Conservation (phyloP, 345 rosid genomes). For the Hibiscus trionum region DNA sequence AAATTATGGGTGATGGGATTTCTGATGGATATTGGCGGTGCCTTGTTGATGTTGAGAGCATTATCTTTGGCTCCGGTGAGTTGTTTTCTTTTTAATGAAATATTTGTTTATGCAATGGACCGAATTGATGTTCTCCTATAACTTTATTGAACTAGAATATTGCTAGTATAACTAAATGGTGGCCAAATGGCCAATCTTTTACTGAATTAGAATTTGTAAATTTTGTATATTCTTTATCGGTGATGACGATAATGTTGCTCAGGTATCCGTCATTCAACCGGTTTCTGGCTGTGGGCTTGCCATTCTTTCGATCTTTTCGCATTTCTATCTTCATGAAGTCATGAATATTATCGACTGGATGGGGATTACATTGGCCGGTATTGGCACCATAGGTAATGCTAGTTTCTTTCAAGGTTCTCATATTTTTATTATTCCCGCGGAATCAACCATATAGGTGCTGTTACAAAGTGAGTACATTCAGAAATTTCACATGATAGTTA, state of each 20-base stretch:
- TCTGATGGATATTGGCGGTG: slow-evolving; percentile 88
- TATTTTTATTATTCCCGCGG: background rate
- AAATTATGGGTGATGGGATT: slow-evolving; percentile 78
- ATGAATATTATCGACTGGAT: slow-evolving; percentile 94
- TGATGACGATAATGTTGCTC: slow-evolving; percentile 15
- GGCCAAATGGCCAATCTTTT: background rate
- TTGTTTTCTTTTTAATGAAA: slow-evolving; percentile 2
- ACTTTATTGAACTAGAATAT: background rate
- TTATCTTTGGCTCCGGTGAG: slow-evolving; percentile 90
- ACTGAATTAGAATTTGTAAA: background rate
- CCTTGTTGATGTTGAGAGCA: slow-evolving; percentile 84
- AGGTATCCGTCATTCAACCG: slow-evolving; percentile 97
- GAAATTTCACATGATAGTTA: background rate
- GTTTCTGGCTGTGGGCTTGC: slow-evolving; percentile 99
- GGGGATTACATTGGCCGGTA: slow-evolving; percentile 86
- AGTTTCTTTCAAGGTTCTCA: slow-evolving; percentile 17
- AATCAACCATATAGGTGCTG: background rate
- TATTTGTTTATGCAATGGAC: background rate
- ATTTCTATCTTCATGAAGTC: slow-evolving; percentile 87
- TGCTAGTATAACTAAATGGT: background rate
- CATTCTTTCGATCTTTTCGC: slow-evolving; percentile 81
- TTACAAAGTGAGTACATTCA: background rate
- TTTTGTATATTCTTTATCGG: slow-evolving; percentile 1
- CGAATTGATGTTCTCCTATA: background rate
- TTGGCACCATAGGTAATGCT: slow-evolving; percentile 88